Base-by-base conservation (phyloP, 2,329 filamentous ascomycete genomes). In the Neophaeococcomyces aloes region DNA sequence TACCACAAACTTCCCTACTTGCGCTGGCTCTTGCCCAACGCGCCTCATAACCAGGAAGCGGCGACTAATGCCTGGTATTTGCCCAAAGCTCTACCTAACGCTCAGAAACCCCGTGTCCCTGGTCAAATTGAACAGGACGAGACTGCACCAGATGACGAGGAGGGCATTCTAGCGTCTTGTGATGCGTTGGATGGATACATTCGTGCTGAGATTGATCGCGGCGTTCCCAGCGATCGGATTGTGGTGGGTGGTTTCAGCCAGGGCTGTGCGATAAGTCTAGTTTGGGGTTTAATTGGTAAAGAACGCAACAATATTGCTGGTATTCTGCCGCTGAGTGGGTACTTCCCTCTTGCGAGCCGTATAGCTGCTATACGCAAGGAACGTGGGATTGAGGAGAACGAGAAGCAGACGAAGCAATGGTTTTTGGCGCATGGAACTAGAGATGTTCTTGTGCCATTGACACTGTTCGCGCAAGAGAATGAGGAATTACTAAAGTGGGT, bases 21-120 rank as follows among this genome's bases (percentile, higher is more conserved):
- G 50, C 60, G 62, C 37, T 74, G 70, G 70, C 57, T 72, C 31
- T 62, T 74, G 21, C 70, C 72, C 11, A 72, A 69, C 43, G 70
- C 71, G 2, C 59, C 62, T 32, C 61, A 68, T 30, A 66, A 71
- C 51, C 64, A 59, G 44, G 67, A 71, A 35, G 59, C 67, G 13
- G 63, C 62, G 50, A 36, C 45, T 11, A 46, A 42, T n/a, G 57
- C 64, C 18, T 52, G 67, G 62, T 46, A 71, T 67, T 15, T 74
- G 67, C 70, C 71, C 63, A 56, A 60, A 57, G 15, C 69, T 64
- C 1, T 65, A 61, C 11, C 51, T 49, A 14, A 61, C 67, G 49
- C 60, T 56, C n/a, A 62, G 64, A 31, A 65, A 63, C 41, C 62
- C 61, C 29, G 50, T 34, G 56, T 60, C 7, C 50, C 50, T 6